Evolutionary conservation across 2,329 filamentous ascomycete species (phyloP).

Genomic region (Talaromyces atroroseus): DNA sequence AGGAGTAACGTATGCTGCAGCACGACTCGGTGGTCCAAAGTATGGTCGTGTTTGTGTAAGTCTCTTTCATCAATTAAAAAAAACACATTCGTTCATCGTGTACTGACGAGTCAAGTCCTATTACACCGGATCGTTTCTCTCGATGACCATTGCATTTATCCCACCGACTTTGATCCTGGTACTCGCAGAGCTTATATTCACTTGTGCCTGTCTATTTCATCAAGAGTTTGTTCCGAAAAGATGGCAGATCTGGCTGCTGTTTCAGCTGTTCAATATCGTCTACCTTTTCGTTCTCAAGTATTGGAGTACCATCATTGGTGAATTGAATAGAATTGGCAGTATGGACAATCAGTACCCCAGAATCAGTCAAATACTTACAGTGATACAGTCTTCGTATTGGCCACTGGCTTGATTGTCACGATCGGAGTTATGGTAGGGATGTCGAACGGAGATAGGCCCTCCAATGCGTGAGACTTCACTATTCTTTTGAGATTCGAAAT

Average conservation of each 20-base stretch:
- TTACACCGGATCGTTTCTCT: background rate
- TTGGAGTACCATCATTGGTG: background rate
- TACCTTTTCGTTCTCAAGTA: background rate
- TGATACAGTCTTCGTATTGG: background rate
- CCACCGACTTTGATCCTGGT: conserved; percentile 1
- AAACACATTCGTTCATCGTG: background rate
- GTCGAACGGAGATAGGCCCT: background rate
- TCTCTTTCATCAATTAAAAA: background rate
- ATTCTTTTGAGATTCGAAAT: background rate
- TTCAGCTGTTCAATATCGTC: background rate
- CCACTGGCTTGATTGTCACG: background rate
- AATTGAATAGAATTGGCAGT: background rate
- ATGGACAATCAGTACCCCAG: background rate
- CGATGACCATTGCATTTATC: background rate
- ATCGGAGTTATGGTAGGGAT: background rate
- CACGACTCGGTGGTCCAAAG: background rate
- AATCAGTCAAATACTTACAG: background rate
- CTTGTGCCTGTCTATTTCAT: background rate
- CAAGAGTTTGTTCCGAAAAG: background rate
- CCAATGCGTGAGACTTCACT: background rate
- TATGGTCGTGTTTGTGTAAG: background rate
- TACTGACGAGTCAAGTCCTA: background rate
- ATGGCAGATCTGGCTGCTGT: background rate
- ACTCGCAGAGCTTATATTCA: background rate
- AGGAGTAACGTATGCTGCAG: background rate